Percentiles rank a stretch among this genome's conserved stretches.
These are phyloP conservation scores for Trametes pubescens DNA, from an alignment of 1,284 basidiomycete species.

Conservation along the genomic window DNA sequence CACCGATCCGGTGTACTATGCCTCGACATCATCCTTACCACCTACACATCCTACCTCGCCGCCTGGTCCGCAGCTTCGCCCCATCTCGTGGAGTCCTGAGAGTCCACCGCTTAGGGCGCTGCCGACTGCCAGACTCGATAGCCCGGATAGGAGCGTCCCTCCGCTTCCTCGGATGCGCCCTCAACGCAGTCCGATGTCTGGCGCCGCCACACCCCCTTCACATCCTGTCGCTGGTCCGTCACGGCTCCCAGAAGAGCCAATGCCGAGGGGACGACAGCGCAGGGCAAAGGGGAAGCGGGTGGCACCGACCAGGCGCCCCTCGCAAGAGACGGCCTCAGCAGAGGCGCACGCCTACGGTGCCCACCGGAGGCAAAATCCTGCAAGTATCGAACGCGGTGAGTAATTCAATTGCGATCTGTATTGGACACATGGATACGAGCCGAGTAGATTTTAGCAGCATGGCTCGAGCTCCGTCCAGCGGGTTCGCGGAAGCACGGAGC, in stretches of 20 bases:
- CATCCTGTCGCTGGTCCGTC: constrained; percentile 29
- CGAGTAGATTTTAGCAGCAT: constrained; percentile 22
- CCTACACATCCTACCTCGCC: constrained; percentile 14
- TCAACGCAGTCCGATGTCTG: background rate
- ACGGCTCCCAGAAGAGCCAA: constrained; percentile 13
- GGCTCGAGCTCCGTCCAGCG: constrained; percentile 18
- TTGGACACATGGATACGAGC: constrained; percentile 10
- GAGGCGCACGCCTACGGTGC: constrained; percentile 4
- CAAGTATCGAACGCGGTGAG: constrained; percentile 24
- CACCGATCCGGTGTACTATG: constrained; percentile 29
- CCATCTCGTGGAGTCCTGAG: constrained; percentile 26
- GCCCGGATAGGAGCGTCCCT: constrained; percentile 26
- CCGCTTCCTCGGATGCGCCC: constrained; percentile 4
- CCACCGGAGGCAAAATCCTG: constrained; percentile 11
- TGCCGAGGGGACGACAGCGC: constrained; percentile 13
- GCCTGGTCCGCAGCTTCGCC: constrained; percentile 28
- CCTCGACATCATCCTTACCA: constrained; percentile 15
- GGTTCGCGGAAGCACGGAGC: constrained; percentile 10
- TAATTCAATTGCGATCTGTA: background rate
- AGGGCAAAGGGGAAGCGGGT: background rate
- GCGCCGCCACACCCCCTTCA: constrained; percentile 10
- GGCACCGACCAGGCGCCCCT: constrained; percentile 1
- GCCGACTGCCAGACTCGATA: background rate
- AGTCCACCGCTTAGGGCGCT: background rate
- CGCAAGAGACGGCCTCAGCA: constrained; percentile 8